Evolutionary conservation across 768 basidiomycete species (phyloP), one percentile per base, ranked within the genome.

Genomic region (Mycena filopes): DNA sequence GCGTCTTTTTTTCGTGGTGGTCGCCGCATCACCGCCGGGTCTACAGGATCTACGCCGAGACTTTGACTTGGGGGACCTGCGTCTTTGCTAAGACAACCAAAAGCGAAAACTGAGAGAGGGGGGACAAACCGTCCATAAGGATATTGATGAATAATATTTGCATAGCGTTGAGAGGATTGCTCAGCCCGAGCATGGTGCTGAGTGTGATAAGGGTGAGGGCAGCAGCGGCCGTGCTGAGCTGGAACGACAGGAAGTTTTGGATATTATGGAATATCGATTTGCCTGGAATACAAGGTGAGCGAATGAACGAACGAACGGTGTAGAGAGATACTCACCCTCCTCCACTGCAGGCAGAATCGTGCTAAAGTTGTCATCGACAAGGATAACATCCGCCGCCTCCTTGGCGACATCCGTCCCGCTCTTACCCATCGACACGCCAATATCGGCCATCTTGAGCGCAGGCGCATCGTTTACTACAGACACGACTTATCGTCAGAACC

Each of bases 91-190:
- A 68, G 11, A 43, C 50, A 11, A 33, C 42, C 8, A 21, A 56
- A 16, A 43, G 47, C 26, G 60, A 31, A 3, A 55, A 63, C 26
- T 8, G 36, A 41, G 20, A 77, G 10, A 33, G 20, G 33, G n/a
- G 20, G 25, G 9, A 16, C 84, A 36, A 60, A 91, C 95, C 96
- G 69, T 99, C 97, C 96, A 99, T 99, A 50, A 99, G 86, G 74
- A 98, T 98, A 79, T 99, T 98, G 73, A 98, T 98, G 75, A 98
- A 99, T n/a, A 99, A 80, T 72, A 99, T 99, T 77, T 99, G 96
- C 96, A 98, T 98, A 4, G 96, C 91, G 72, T 99, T 99, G 67
- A 99, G 84, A 4, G 96, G 96, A 73, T 97, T 98, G 71, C 89
- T 90, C 36, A 98, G 83, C 16, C 92, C 89, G 71, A 99, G 88